These are phyloP conservation scores for Daphne laureola DNA, from an alignment of 441 rosid species.

Conservation along the genomic window DNA sequence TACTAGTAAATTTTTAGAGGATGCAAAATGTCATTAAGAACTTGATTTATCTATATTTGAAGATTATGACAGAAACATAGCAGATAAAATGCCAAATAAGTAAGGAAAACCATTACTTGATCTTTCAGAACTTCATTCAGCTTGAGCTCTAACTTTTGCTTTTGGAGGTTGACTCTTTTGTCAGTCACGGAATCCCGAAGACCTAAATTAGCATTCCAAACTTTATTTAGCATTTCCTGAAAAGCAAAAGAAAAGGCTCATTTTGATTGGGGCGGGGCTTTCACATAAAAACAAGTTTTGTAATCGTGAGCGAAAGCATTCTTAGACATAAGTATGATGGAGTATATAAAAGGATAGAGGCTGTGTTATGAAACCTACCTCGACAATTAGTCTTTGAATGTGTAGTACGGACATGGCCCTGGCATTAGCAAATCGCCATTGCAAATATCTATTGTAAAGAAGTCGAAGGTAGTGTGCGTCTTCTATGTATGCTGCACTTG, in stretches of 20 bases:
- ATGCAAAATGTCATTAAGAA: too few species aligned
- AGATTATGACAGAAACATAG: too few species aligned
- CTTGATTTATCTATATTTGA: too few species aligned
- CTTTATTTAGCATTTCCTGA: slow-evolving; percentile 68
- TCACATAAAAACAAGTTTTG: too few species aligned
- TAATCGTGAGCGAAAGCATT: too few species aligned
- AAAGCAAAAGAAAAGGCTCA: slow-evolving; percentile 16
- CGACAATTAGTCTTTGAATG: slow-evolving; percentile 54
- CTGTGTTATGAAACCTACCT: slow-evolving; percentile 35
- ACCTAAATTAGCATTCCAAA: slow-evolving; percentile 55
- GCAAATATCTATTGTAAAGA: slow-evolving; percentile 72
- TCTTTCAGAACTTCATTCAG: slow-evolving; percentile 52
- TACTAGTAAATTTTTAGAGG: too few species aligned
- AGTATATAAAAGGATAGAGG: too few species aligned
- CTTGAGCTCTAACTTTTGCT: slow-evolving; percentile 65
- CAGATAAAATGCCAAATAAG: not conserved
- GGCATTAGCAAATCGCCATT: slow-evolving; percentile 91
- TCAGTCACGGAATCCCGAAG: slow-evolving; percentile 63
- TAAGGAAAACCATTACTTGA: slow-evolving; percentile 45
- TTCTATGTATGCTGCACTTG: slow-evolving; percentile 47
- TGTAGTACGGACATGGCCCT: slow-evolving; percentile 59
- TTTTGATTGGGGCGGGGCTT: not conserved
- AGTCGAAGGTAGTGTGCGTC: slow-evolving; percentile 88
- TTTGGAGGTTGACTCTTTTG: slow-evolving; percentile 65
- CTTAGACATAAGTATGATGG: too few species aligned